Evolutionary conservation across 2,329 filamentous ascomycete genomes (phyloP).

Genomic region (Trichocomaceae sp.): DNA sequence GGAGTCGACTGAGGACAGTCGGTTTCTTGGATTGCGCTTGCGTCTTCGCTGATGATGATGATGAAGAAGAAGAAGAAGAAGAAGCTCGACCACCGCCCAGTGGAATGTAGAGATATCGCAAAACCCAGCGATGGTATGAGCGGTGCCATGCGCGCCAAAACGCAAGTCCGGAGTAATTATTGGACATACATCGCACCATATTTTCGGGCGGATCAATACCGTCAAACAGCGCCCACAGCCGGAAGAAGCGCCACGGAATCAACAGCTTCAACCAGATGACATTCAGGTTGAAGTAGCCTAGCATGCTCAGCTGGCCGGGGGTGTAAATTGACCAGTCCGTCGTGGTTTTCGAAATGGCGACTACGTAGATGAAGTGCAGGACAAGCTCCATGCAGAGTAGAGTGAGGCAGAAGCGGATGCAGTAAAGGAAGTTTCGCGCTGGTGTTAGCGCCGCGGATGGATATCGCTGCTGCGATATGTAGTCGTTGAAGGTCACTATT

Average conservation of each 20-base stretch:
- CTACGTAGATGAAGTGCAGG: conserved; percentile 86
- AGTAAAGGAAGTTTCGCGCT: conserved; percentile 71
- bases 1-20: conserved; percentile 43
- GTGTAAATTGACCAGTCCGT: conserved; percentile 80
- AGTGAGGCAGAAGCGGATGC: conserved; percentile 69
- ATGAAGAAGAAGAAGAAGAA: conserved; percentile 29
- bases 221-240: conserved; percentile 88
- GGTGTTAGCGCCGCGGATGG: conserved; percentile 62
- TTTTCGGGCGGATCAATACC: conserved; percentile 95
- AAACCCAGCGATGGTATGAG: conserved; percentile 87
- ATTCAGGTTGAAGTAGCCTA: conserved; percentile 93
- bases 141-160: conserved; percentile 98
- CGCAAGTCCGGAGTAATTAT: conserved; percentile 83
- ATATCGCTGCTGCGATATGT: conserved; percentile 77
- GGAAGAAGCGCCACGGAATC: conserved; percentile 96
- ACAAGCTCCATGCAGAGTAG: conserved; percentile 86
- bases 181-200: conserved; percentile 91
- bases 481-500: conserved; percentile 97
- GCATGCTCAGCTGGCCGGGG: conserved; percentile 76
- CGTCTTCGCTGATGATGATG: conserved; percentile 11
- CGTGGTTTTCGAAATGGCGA: conserved; percentile 76
- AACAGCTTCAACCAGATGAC: conserved; percentile 94
- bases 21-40: background rate
- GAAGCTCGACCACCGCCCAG: conserved; percentile 60
- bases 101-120: conserved; percentile 90